Evolutionary conservation across 371 early-diverging fungal genomes (phyloP), one percentile per base, ranked within the genome.

Genomic region (Circinella umbellata): DNA sequence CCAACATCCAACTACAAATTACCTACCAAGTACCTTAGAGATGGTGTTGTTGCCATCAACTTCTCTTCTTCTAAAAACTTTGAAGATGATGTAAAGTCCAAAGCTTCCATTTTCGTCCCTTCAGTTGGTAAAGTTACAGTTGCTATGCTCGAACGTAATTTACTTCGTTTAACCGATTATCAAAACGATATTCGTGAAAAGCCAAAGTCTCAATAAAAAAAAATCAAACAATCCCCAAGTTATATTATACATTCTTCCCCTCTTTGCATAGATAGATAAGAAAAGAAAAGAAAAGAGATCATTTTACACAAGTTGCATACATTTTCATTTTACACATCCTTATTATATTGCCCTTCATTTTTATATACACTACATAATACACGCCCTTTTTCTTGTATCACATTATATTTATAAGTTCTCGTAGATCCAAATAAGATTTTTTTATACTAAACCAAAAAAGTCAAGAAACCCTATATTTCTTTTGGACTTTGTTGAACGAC

Each of bases 81-180:
- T 81, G 91, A 93, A 66, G 90, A 90, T 5, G 92, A 92, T 55
- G 89, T 98, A 73, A 93, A 91, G 78, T 86, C 92, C 13, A 90
- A 90, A 62, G 96, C 98, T 27, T 91, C 94, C 38, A 93, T 98
- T 74, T 98, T 92, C 74, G 96, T 98, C 61, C 96, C 97, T 0
- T 91, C 94, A 6, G 93, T 98, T n/a, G 99, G 99, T 61, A 98
- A 98, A 78, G 96, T 98, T 64, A 98, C 99, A 2, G 96, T 98
- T 7, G 93, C 96, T 15, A 98, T 98, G 99, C 86, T 98, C 63
- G 92, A 96, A 80, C 89, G 98, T 66, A 98, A 98, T 75, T 84
- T 98, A 63, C 82, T 97, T 53, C 88, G 97, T 53, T 83, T 96
- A 36, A 87, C 90, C 74, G 92, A 93, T 72, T 92, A 94, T 74